Base-by-base conservation (phyloP, 345 rosid species). In the Acer campestre region DNA sequence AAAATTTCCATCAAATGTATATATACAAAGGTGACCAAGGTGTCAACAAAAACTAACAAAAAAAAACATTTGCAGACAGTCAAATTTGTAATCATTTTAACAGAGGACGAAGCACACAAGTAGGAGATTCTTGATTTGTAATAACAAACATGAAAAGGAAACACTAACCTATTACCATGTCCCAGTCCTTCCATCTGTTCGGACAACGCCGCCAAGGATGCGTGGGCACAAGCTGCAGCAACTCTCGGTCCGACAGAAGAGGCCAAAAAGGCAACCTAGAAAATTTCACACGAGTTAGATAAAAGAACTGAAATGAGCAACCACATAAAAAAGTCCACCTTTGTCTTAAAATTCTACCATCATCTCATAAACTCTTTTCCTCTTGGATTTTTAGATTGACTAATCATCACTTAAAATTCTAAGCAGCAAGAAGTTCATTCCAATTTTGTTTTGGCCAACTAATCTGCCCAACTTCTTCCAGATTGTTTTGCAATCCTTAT, bases 181-280 rank as follows among this genome's bases (percentile, higher is more conserved):
- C 61, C 84, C 0, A 80, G 23, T 70, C 82, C 86, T 70, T 85
- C 89, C 56, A 40, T 38, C 27, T 91, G 97, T 74, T 86, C 90
- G 10, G 94, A 89, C 82, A 96, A 81, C 77, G 88, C 88, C 40
- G 90, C 90, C 77, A 96, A 89, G 69, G 99, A 89, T 81, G 98
- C 95, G 85, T 96, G 98, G 49, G 99, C 98, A 90, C 98, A 92
- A 65, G 97, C 97, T 13, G 99, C 98, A 73, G 99, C 98, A 83
- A 96, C 97, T 83, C 99, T 89, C 48, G 99, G 99, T 82, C 98
- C 99, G 77, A 96, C 90, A 78, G 98, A 91, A 84, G 95, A 89
- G 81, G 99, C 98, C 90, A 96, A 83, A 86, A 94, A 96, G 62
- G 99, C 89, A 84, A 94, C 98, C 99, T 96, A 83, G 56, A 73